phyloP scores from a whole-genome alignment of 2,329 filamentous ascomycete genomes.

The Sclerotiophoma versabilis region DNA sequence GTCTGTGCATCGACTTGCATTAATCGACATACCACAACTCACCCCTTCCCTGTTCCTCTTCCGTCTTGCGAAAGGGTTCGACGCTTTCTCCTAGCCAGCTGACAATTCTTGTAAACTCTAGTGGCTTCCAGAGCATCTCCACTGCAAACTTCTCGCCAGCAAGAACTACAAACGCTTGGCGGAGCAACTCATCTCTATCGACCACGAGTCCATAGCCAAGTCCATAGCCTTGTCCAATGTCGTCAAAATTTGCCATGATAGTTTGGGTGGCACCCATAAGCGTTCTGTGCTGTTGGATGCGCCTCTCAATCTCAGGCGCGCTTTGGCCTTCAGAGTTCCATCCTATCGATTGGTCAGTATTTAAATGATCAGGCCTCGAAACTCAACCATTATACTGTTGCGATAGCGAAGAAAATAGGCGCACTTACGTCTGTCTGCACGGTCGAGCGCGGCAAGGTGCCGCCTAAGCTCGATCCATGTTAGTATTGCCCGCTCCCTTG shows the following conservation, averaged over 20 bases:
- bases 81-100: conserved; percentile 40
- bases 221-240: conserved; percentile 36
- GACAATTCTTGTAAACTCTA: conserved; percentile 41
- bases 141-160: conserved; percentile 42
- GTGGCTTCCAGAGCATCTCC: conserved; percentile 41
- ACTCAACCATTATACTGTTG: neutral
- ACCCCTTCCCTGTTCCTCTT: conserved; percentile 39
- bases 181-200: conserved; percentile 41
- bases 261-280: conserved; percentile 45
- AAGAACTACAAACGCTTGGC: conserved; percentile 44
- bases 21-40: conserved; percentile 38
- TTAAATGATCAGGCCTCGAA: conserved; percentile 1
- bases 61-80: conserved; percentile 34
- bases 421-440: conserved; percentile 42
- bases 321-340: conserved; percentile 41
- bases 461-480: conserved; percentile 47
- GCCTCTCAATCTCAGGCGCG: conserved; percentile 39
- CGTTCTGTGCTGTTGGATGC: conserved; percentile 43
- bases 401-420: too few relatives aligned
- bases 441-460: conserved; percentile 44
- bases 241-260: conserved; percentile 41
- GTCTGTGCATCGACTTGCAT: conserved; percentile 14
- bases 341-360: conserved; percentile 28
- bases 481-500: conserved; percentile 42
- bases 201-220: conserved; percentile 25